A percentile compares a stretch with the other conserved stretches of the same genome.
phyloP scores from a whole-genome alignment of 805 yeast genomes.

The Vanderwaltozyma verrucispora region DNA sequence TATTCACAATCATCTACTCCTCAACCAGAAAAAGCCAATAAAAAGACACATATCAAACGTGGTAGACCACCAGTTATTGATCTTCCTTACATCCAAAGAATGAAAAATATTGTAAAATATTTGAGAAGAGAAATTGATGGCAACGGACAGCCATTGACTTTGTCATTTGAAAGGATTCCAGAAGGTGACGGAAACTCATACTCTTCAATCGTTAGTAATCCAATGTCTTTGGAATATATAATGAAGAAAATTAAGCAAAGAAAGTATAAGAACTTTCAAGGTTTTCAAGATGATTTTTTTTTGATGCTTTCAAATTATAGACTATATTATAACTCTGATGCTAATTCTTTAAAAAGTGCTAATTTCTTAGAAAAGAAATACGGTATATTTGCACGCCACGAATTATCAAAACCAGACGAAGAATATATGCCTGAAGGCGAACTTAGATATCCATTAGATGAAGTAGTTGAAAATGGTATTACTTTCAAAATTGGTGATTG shows the following conservation, averaged over 20 bases:
- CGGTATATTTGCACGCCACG: slow-evolving; percentile 48
- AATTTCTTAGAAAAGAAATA: slow-evolving; percentile 51
- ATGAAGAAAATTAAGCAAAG: slow-evolving; percentile 78
- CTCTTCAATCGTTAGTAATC: slow-evolving; percentile 43
- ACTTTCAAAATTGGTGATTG: slow-evolving; percentile 86
- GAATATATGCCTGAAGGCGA: slow-evolving; percentile 54
- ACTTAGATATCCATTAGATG: slow-evolving; percentile 72
- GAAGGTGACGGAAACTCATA: slow-evolving; percentile 34
- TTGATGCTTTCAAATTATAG: slow-evolving; percentile 68
- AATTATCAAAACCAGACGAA: slow-evolving; percentile 71
- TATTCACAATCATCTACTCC: slow-evolving; percentile 12
- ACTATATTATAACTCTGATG: slow-evolving; percentile 47
- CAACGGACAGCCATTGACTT: slow-evolving; percentile 41
- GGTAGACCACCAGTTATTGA: slow-evolving; percentile 30
- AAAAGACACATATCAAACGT: slow-evolving; percentile 24
- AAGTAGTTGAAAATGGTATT: slow-evolving; percentile 59
- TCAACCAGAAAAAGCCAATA: slow-evolving; percentile 12
- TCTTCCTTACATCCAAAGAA: slow-evolving; percentile 66
- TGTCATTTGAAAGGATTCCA: slow-evolving; percentile 74
- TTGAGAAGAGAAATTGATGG: slow-evolving; percentile 61
- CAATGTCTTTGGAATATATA: slow-evolving; percentile 62
- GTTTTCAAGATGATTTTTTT: slow-evolving; percentile 67
- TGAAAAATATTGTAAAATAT: slow-evolving; percentile 74
- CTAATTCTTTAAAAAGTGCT: slow-evolving; percentile 53
- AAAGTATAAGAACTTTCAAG: slow-evolving; percentile 65